phyloP scores from a whole-genome alignment of 208 protist genomes.

The Crithidia expoeki region DNA sequence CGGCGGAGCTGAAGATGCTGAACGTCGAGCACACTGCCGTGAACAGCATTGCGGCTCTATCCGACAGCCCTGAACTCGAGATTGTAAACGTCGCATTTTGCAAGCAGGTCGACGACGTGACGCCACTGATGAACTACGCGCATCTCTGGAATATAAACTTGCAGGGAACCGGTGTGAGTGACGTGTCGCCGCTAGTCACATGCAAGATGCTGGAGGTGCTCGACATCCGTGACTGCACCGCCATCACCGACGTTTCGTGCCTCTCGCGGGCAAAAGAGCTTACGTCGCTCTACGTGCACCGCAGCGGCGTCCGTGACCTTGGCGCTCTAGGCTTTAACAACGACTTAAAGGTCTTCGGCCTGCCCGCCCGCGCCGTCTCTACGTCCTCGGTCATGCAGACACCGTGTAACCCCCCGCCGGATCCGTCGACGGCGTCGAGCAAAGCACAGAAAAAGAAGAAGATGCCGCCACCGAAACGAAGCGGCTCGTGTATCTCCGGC shows the following conservation, averaged over 20 bases:
- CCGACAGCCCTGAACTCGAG: not conserved
- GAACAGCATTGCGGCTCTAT: not conserved
- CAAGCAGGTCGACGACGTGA: not conserved
- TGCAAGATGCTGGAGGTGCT: constrained; percentile 16
- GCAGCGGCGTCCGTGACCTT: constrained; percentile 8
- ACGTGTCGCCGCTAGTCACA: constrained; percentile 5
- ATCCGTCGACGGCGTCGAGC: not conserved
- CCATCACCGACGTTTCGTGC: constrained; percentile 15
- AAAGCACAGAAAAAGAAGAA: constrained; percentile 6
- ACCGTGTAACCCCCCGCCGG: not conserved
- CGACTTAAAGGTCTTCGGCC: constrained; percentile 9
- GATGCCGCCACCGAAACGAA: constrained; percentile 1
- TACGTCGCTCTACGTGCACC: constrained; percentile 4
- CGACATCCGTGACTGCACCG: constrained; percentile 12
- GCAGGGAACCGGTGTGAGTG: constrained; percentile 2
- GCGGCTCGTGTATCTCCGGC: constrained; percentile 6
- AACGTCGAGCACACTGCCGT: constrained; percentile 15
- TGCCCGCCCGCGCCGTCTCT: not conserved
- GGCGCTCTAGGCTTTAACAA: constrained; percentile 8
- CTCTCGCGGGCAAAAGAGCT: constrained; percentile 4
- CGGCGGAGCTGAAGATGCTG: not conserved
- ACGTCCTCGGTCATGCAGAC: not conserved
- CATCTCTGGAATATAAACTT: constrained; percentile 12
- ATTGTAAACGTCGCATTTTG: constrained; percentile 13
- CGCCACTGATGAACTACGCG: not conserved